Evolutionary conservation across 2,329 filamentous ascomycete species (phyloP), one percentile per base, ranked within the genome.

Genomic region (Sarocladium strictum): DNA sequence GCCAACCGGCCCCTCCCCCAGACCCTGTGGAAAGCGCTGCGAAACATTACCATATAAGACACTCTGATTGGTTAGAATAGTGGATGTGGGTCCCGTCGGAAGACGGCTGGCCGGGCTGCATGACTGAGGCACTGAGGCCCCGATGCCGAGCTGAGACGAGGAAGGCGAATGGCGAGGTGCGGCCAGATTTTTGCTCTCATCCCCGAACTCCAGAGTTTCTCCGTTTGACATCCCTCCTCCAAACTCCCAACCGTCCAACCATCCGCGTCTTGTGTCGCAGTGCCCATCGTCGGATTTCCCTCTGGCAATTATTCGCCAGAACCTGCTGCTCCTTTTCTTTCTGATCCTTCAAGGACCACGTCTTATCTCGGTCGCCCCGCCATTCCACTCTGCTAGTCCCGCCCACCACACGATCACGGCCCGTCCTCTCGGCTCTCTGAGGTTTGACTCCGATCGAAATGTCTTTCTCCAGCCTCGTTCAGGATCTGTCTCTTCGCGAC

Each of bases 381-480:
- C 53, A 9, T 49, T 54, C 45, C 54, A 41, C 55, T 59, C 56
- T 56, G 6, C 53, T 43, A 56, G 27, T 38, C 51, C 38, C 38
- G 38, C 53, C 23, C 17, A 35, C 53, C 19, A 49, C 27, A 10
- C 38, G 53, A 53, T 23, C 12, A 14, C 17, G 37, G 26, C 35
- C 12, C 35, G 23, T 26, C 21, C 7, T 27, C 29, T 37, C n/a
- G 15, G 11, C 27, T n/a, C n/a, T n/a, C n/a, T n/a, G n/a, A n/a
- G n/a, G n/a, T n/a, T 29, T 47, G 43, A 47, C 24, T 29, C 24
- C 29, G 11, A 54, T 29, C 59, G 63, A 53, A 57, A 86, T 86
- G 83, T 86, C 83, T 33, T 86, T 86, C 72, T 86, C 83, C 38
- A 84, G 79, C 64, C 80, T 86, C 54, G 81, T 86, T 23, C 83